Percentiles rank a stretch among this genome's conserved stretches.
These are phyloP conservation scores for Suillus subluteus DNA, from an alignment of 768 basidiomycete genomes.

Conservation along the genomic window DNA sequence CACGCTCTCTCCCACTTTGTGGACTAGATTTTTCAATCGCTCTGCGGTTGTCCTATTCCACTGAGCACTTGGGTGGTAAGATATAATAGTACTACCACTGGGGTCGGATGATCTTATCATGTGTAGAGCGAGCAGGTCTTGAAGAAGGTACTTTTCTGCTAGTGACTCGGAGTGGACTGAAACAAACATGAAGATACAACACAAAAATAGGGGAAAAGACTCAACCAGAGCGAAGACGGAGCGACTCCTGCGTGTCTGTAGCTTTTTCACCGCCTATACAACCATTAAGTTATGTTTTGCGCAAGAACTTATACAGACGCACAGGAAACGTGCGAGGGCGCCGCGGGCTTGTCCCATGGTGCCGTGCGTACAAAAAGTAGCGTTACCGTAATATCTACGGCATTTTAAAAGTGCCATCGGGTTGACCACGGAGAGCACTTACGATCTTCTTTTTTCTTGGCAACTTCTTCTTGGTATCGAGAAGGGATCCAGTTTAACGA, in stretches of 20 bases:
- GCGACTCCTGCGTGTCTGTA: conserved; percentile 21
- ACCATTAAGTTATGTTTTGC: conserved; percentile 3
- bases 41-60: conserved; percentile 32
- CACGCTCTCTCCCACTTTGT: conserved; percentile 38
- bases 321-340: conserved; percentile 12
- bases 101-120: conserved; percentile 35
- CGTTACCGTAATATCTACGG: conserved; percentile 51
- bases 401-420: not conserved
- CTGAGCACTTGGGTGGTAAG: conserved; percentile 35
- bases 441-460: conserved; percentile 49
- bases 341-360: conserved; percentile 33
- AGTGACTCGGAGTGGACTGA: not conserved
- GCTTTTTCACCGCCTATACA: conserved; percentile 17
- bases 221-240: conserved; percentile 16
- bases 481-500: conserved; percentile 62
- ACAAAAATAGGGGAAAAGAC: not conserved
- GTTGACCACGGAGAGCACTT: conserved; percentile 19
- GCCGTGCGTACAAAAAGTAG: conserved; percentile 46
- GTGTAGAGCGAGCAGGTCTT: conserved; percentile 43
- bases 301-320: not conserved
- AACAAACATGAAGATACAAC: not conserved
- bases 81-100: conserved; percentile 36
- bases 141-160: conserved; percentile 31
- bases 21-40: conserved; percentile 32
- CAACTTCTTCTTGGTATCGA: conserved; percentile 52